Evolutionary conservation across 441 rosid genomes (phyloP), one percentile per base, ranked within the genome.

Genomic region (Adansonia grandidieri): DNA sequence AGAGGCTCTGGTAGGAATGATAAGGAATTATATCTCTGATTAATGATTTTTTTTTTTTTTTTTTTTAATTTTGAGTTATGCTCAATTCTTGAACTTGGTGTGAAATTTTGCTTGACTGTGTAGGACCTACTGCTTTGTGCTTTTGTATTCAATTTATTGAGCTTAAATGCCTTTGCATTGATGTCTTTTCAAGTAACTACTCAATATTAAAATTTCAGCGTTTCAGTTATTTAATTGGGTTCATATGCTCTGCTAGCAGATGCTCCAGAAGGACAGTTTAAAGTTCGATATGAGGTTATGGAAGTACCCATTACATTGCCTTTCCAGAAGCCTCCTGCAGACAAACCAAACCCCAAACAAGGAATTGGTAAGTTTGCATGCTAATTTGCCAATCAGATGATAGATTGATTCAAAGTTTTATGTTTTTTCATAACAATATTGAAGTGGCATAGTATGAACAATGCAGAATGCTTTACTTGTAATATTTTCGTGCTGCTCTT

Each of bases 331-430:
- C 98, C 98, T 85, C 95, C 81, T 5, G 80, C 86, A 2, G 97
- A 93, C 86, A 96, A 91, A 85, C 99, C 99, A 28, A 96, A 96
- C 84, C 99, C 99, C 58, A 93, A 91, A 84, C 99, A 96, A 86
- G 98, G 98, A 89, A 86, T 94, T 5, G 99, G 99, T 94, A 82
- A 83, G 90, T 74, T 74, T 51, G 28, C 51, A 79, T 82, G 71
- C 79, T 77, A 75, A 15, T 76, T 19, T 56, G 24, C 50, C 57
- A 19, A 19, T 5, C 44, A 2, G 57, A 62, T 56, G 73, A 28
- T 40, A 32, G 57, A 50, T 19, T 42, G 60, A 45, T 42, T 42
- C 45, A 37, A 7, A 54, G 20, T 42, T 19, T 64, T 42, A 6
- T 20, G 28, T 48, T 57, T 58, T 62, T 42, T n/a, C 61, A 42